Evolutionary conservation across 2,329 filamentous ascomycete species (phyloP).

Genomic region (Aspergillus ibericus): DNA sequence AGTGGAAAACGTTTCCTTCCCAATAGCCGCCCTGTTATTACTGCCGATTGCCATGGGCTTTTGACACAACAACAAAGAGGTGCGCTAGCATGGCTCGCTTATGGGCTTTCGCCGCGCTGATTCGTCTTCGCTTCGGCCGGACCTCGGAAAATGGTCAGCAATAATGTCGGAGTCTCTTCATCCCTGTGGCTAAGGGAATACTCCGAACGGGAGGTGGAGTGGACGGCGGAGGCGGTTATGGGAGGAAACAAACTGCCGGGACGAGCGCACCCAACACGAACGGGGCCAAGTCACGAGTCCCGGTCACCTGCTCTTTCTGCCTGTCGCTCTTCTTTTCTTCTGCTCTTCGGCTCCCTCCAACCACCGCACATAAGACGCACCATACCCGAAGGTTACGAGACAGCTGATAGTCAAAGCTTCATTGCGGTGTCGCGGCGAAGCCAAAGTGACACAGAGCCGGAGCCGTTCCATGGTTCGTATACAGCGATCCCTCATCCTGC

Average conservation of each 20-base stretch:
- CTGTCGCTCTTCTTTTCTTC: too few species aligned
- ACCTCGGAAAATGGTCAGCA: background rate
- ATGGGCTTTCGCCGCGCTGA: background rate
- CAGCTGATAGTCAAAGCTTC: too few species aligned
- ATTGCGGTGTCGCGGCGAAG: too few species aligned
- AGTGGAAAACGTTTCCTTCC: background rate
- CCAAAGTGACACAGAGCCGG: too few species aligned
- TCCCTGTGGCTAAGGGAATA: background rate
- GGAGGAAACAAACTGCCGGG: background rate
- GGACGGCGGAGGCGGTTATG: background rate
- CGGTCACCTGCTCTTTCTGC: too few species aligned
- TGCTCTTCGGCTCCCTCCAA: too few species aligned
- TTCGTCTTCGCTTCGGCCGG: background rate
- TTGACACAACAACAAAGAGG: background rate
- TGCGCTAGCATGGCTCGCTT: background rate
- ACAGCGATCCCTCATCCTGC: too few species aligned
- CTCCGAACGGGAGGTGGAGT: background rate
- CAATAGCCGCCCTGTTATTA: background rate
- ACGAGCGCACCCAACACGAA: background rate
- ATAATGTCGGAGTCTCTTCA: background rate
- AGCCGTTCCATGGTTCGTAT: too few species aligned
- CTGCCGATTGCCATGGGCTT: background rate
- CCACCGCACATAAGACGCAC: too few species aligned
- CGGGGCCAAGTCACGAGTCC: too few species aligned
- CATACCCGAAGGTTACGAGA: too few species aligned